A percentile compares a stretch with the other conserved stretches of the same genome.
Conservation (phyloP, 345 rosid genomes). For the Gossypium longicalyx region DNA sequence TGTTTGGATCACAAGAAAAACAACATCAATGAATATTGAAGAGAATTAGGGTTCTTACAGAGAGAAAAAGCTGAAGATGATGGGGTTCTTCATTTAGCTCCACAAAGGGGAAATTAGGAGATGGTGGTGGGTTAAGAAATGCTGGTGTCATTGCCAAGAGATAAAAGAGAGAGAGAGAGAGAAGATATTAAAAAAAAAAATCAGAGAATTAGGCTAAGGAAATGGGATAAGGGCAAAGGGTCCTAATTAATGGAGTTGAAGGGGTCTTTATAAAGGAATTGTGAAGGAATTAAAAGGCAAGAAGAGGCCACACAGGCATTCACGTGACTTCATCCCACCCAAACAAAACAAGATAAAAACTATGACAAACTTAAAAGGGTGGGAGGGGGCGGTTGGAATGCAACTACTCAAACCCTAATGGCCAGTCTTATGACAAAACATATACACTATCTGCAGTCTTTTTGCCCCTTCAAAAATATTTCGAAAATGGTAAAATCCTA, state of each 20-base stretch:
- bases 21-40: too few species aligned
- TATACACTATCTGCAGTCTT: not conserved
- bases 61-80: not conserved
- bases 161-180: not conserved
- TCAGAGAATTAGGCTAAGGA: not conserved
- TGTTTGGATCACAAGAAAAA: not conserved
- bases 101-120: not conserved
- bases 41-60: not conserved
- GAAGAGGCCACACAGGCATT: slow-evolving; percentile 10
- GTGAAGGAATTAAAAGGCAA: not conserved
- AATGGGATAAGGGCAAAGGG: not conserved
- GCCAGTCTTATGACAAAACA: not conserved
- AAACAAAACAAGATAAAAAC: slow-evolving; percentile 10
- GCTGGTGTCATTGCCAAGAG: slow-evolving; percentile 28
- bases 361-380: not conserved
- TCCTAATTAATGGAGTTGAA: slow-evolving; percentile 3
- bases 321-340: slow-evolving; percentile 27
- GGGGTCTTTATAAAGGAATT: slow-evolving; percentile 9
- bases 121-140: not conserved
- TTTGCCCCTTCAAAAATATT: not conserved
- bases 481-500: not conserved
- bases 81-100: not conserved
- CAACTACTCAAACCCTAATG: not conserved
- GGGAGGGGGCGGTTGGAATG: slow-evolving; percentile 3
- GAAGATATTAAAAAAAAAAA: not conserved